Base-by-base conservation (phyloP, 306 rosid species). In the Delonix regia region DNA sequence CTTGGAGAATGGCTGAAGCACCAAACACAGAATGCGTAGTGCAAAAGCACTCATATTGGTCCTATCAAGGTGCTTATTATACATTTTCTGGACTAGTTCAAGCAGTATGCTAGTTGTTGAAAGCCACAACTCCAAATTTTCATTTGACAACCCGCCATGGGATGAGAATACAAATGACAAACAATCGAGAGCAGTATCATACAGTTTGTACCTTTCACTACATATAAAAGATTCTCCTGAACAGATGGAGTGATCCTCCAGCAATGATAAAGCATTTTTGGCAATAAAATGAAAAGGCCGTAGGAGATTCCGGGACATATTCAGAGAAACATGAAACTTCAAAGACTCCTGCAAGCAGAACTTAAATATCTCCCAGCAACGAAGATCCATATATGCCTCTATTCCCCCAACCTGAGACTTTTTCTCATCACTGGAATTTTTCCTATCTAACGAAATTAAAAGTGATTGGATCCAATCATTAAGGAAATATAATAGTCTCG, bases 341-440 rank as follows among this genome's bases (percentile, higher is more conserved):
- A 81, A 67, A 39, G 99, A 92, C 79, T 88, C 89, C 76, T 86
- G 79, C 91, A 92, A 87, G 73, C 97, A 94, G 73, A 92, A 92
- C 69, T 85, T 89, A 77, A 90, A 90, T 80, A 92, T 81, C 82
- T 79, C 92, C 99, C 98, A 95, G 85, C 94, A 92, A 75, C 90
- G 87, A 64, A 81, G 36, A 84, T 95, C 99, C 85, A 89, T 85
- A 78, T 68, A 88, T 7, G 94, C 81, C 51, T 84, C 84, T 36
- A 75, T 25, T 78, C 76, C 87, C 52, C 73, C 75, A 22, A 66
- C 80, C 57, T 61, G 75, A 53, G 86, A 78, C 15, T 83, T 89
- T 67, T 74, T 78, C 30, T 70, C 81, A 6, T 73, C 88, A 11
- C 78, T 69, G 83, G 57, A 59, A 30, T 70, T 74, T 74, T 84